Evolutionary conservation across 108 stramenopile genomes (phyloP), one percentile per base, ranked within the genome.

Genomic region (Cyclotella distinguenda): DNA sequence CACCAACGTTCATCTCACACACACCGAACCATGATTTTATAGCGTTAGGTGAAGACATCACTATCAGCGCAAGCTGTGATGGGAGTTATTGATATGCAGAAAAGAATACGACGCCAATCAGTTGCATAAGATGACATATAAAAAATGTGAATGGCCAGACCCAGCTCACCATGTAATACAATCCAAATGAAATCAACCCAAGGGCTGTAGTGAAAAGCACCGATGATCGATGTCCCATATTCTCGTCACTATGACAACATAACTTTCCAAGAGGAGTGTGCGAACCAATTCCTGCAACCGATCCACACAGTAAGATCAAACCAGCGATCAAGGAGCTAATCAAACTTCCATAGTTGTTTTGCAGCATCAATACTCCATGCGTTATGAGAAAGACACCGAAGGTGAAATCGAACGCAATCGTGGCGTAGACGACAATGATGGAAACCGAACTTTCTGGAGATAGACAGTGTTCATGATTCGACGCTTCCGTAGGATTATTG

Each of bases 131-230:
- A n/a, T n/a, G n/a, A n/a, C n/a, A n/a, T n/a, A n/a, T n/a, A n/a
- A n/a, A 2, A 4, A 13, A 16, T 4, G 40, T 42, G 16, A 16
- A 42, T 42, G 5, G 16, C 35, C 10, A 18, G 6, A 2, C 36
- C 12, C 30, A 35, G 36, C 54, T 55, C 34, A 55, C 54, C 54
- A 36, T 35, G 11, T 55, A 55, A 19, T 55, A 55, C 19, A 55
- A 11, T 16, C 35, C 54, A 55, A 55, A 36, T 18, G 35, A 12
- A 55, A 55, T 36, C 10, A 55, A 35, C 3, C 34, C 34, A 36
- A 36, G 18, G 6, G 34, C 34, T 13, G 36, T 18, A 11, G 34
- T 55, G 19, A 55, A 55, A 15, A 35, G 25, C 19, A 35, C 36
- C 33, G 36, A 36, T 10, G 34, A 55, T 21, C 54, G 32, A 18